Base-by-base conservation (phyloP, 371 early-diverging fungal species). In the Hamiltosporidium magnivora region DNA sequence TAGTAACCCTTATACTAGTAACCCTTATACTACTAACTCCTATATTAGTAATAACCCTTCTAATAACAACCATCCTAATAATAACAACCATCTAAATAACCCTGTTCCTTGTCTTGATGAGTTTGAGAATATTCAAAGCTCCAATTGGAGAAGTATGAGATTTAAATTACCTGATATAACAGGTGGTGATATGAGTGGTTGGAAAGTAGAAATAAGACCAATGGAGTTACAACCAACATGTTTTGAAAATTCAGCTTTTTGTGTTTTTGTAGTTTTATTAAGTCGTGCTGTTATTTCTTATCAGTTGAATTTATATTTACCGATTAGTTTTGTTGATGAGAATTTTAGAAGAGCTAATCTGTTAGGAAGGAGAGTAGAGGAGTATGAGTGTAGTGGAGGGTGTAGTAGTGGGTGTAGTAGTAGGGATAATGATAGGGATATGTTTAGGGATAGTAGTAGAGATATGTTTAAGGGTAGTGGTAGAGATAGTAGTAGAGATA, bases 71-170 rank as follows among this genome's bases (percentile, higher is more conserved):
- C 25, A 0, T 25, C 25, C 0, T 0, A 25, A 25, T 0, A 25
- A 25, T 25, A 25, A 25, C 25, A 25, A 25, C 25, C 25, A 25
- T 25, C 25, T 25, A 25, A 25, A 25, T 25, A 25, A 25, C 25
- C 25, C 25, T 25, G 25, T 25, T 25, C 25, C 25, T 25, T 25
- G 25, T 25, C 44, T 11, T 49, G 73, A 72, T 53, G 75, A 78
- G 59, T 79, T 79, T 74, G 74, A 90, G 84, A 95, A 96, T 80
- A 85, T 97, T 59, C 95, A 97, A 84, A 90, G 90, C 37, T 95
- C 95, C 61, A 97, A 97, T 80, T 97, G 98, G 98, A 93, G 96
- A 82, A 90, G 92, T 8, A 88, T 94, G 85, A 86, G 98, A 9
- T 94, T 97, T 84, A 97, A 97, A 83, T 91, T 92, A 38, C 96